phyloP scores from a whole-genome alignment of 2,329 filamentous ascomycete genomes.

The Lachnellula cervina region DNA sequence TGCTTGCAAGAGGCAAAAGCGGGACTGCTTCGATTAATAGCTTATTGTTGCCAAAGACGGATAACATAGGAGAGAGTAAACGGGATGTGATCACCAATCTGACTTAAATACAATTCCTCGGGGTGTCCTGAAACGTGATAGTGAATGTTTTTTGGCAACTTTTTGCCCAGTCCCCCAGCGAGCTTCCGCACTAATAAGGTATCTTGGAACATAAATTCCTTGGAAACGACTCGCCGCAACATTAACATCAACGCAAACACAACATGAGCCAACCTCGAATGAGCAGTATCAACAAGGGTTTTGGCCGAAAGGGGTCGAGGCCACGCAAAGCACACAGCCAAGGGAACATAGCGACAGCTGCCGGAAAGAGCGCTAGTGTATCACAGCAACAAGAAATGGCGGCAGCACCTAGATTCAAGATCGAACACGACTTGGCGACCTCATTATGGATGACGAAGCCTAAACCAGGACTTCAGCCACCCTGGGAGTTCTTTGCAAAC shows the following conservation, averaged over 20 bases:
- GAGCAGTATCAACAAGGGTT: no score
- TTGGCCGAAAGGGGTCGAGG: no score
- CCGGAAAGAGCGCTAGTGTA: no score
- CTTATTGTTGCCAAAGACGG: background rate
- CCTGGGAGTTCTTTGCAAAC: slow-evolving; percentile 4
- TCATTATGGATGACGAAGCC: background rate
- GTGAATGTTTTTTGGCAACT: background rate
- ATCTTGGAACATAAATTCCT: no score
- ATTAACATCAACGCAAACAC: no score
- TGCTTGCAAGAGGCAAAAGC: background rate
- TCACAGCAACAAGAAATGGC: no score
- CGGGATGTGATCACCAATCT: background rate
- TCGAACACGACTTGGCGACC: background rate
- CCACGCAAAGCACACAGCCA: no score
- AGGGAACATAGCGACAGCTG: no score
- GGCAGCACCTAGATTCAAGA: background rate
- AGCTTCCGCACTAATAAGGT: no score
- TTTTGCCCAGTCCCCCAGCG: no score
- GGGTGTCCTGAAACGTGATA: background rate
- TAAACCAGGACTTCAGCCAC: background rate
- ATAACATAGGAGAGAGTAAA: background rate
- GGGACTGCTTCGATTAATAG: background rate
- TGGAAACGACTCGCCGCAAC: no score
- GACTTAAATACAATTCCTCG: background rate
- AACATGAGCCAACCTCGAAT: no score